Percentiles rank a stretch among this genome's conserved stretches.
These are phyloP conservation scores for Penicillium soppii DNA, from an alignment of 495 filamentous ascomycete genomes.

Conservation along the genomic window DNA sequence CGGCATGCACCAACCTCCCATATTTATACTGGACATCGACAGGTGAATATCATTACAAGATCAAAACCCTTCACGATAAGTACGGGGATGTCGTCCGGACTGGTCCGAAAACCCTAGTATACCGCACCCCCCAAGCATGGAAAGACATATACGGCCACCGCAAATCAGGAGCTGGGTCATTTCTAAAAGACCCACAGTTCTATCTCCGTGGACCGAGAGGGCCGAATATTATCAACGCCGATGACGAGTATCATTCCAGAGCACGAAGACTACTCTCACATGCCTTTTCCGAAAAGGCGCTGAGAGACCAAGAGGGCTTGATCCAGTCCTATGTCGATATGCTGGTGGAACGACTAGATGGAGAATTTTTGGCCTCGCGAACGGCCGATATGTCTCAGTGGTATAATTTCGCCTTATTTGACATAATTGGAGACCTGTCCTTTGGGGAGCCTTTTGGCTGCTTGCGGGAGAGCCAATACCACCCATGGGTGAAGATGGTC, in stretches of 20 bases:
- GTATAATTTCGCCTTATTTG: slow-evolving; percentile 57
- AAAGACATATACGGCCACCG: slow-evolving; percentile 55
- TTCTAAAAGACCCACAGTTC: slow-evolving; percentile 20
- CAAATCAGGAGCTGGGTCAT: slow-evolving; percentile 13
- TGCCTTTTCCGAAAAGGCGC: slow-evolving; percentile 50
- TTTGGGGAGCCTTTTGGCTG: slow-evolving; percentile 54
- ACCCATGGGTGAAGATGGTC: slow-evolving; percentile 42
- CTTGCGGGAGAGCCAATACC: slow-evolving; percentile 42
- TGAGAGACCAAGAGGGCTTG: slow-evolving; percentile 39
- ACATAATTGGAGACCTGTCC: slow-evolving; percentile 58
- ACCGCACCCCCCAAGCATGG: slow-evolving; percentile 50
- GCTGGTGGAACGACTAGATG: slow-evolving; percentile 3
- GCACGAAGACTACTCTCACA: slow-evolving; percentile 36
- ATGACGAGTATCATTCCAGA: slow-evolving; percentile 34
- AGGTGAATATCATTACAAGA: slow-evolving; percentile 37
- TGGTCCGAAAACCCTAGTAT: slow-evolving; percentile 47
- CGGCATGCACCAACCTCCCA: slow-evolving; percentile 42
- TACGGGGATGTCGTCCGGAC: slow-evolving; percentile 50
- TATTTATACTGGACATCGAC: slow-evolving; percentile 30
- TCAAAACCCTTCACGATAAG: slow-evolving; percentile 38
- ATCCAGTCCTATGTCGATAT: slow-evolving; percentile 17
- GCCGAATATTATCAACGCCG: not conserved
- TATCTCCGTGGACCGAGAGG: slow-evolving; percentile 14
- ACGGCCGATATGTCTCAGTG: slow-evolving; percentile 41
- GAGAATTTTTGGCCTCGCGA: not conserved